Conservation (phyloP, 2,329 filamentous ascomycete genomes). For the Cladophialophora yegresii region DNA sequence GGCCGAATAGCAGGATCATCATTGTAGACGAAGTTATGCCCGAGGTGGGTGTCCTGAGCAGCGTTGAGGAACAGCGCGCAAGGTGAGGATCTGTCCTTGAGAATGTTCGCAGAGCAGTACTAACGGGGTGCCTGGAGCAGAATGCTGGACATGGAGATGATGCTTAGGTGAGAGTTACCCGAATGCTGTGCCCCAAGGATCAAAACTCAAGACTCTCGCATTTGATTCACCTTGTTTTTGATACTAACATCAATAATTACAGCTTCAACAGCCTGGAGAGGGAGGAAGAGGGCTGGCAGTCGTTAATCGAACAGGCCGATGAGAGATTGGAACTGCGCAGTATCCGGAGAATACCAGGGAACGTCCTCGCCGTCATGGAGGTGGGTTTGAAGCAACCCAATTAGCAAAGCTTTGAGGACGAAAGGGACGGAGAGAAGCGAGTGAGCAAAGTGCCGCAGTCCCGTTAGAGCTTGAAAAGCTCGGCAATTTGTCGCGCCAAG, state of each 20-base stretch:
- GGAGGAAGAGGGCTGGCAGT: constrained; percentile 30
- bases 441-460: not conserved
- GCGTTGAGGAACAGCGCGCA: constrained; percentile 3
- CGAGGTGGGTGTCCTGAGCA: constrained; percentile 11
- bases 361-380: constrained; percentile 27
- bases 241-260: not conserved
- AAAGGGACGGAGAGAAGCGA: not conserved
- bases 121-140: not conserved
- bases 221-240: not conserved
- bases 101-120: not conserved
- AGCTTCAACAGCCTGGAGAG: constrained; percentile 28
- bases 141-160: constrained; percentile 33
- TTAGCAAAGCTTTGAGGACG: not conserved
- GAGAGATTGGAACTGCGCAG: constrained; percentile 26
- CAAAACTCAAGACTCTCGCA: not conserved
- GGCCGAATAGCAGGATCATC: constrained; percentile 41
- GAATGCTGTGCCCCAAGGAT: not conserved
- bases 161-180: constrained; percentile 26
- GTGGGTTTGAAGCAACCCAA: constrained; percentile 5
- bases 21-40: constrained; percentile 40
- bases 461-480: not conserved
- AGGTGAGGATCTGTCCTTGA: constrained; percentile 1
- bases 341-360: constrained; percentile 21
- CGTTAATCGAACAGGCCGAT: constrained; percentile 26
- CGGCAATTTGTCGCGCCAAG: no score